Evolutionary conservation across 176 grass and related monocot species (phyloP).

Genomic region (barley (Hordeum vulgare)): MorexV3_pseudomolecules_assembly NC_058521.1:448603720-448604219

Average conservation of each 20-base stretch:
- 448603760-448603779: slow-evolving; percentile 4
- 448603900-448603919: neutral
- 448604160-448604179: slow-evolving; percentile 69
- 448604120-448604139: slow-evolving; percentile 10
- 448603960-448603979: slow-evolving; percentile 37
- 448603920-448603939: slow-evolving; percentile 23
- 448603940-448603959: slow-evolving; percentile 22
- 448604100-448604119: neutral
- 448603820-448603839: slow-evolving; percentile 5
- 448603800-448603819: slow-evolving; percentile 10
- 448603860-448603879: slow-evolving; percentile 14
- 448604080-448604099: slow-evolving; percentile 42
- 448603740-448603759: slow-evolving; percentile 17
- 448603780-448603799: slow-evolving; percentile 11
- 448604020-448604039: slow-evolving; percentile 75
- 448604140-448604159: slow-evolving; percentile 21
- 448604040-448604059: slow-evolving; percentile 87
- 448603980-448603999: slow-evolving; percentile 35
- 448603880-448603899: slow-evolving; percentile 1
- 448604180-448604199: slow-evolving; percentile 67
- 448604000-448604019: slow-evolving; percentile 51
- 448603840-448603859: slow-evolving; percentile 21
- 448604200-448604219: slow-evolving; percentile 90
- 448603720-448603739: slow-evolving; percentile 29
- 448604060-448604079: slow-evolving; percentile 84